Evolutionary conservation across 108 stramenopile genomes (phyloP).

Genomic region (Fragilaria crotonensis): DNA sequence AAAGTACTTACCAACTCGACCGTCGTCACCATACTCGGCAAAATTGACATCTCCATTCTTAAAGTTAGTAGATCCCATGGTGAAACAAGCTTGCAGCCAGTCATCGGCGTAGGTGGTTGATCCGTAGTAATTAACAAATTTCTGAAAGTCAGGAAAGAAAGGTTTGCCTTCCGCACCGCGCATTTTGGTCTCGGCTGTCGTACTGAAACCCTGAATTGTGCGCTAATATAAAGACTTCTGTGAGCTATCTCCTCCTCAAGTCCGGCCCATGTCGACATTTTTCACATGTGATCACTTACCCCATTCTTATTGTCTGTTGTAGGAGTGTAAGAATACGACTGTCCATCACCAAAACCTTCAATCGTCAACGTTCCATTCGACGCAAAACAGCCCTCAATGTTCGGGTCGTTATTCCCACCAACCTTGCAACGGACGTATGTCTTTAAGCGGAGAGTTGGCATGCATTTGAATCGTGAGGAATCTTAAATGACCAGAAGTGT

Average conservation of each 20-base stretch:
- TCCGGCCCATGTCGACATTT: too few relatives aligned
- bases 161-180: slow-evolving; percentile 8
- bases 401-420: slow-evolving; percentile 16
- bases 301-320: slow-evolving; percentile 33
- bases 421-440: slow-evolving; percentile 32
- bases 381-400: slow-evolving; percentile 8
- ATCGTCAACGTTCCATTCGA: neutral
- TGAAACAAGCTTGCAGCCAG: slow-evolving; percentile 30
- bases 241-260: too few relatives aligned
- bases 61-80: slow-evolving; percentile 1
- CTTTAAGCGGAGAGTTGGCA: slow-evolving; percentile 16
- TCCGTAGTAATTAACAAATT: slow-evolving; percentile 52
- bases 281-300: too few relatives aligned
- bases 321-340: slow-evolving; percentile 15
- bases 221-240: too few relatives aligned
- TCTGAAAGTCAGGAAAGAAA: slow-evolving; percentile 38
- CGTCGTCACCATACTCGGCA: slow-evolving; percentile 11
- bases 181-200: slow-evolving; percentile 26
- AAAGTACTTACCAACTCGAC: slow-evolving; percentile 25
- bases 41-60: slow-evolving; percentile 22
- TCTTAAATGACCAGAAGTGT: too few relatives aligned
- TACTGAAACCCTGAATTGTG: slow-evolving; percentile 40
- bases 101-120: slow-evolving; percentile 39
- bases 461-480: neutral
- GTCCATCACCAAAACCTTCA: neutral